phyloP scores from a whole-genome alignment of 2,329 filamentous ascomycete genomes.

The Neofusicoccum parvum region DNA sequence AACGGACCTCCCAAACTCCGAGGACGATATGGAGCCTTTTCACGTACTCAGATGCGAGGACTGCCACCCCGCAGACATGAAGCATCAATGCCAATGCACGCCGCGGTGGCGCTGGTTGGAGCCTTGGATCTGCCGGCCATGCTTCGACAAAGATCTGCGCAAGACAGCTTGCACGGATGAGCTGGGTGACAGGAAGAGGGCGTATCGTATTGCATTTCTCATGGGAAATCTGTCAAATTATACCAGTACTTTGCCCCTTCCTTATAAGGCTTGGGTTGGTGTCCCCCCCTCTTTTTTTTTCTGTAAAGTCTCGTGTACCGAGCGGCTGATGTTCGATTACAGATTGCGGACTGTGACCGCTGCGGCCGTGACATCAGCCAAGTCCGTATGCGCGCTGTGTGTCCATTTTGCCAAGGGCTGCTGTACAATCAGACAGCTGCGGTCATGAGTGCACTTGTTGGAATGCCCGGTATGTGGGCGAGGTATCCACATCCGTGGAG shows the following conservation, averaged over 20 bases:
- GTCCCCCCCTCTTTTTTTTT: not conserved
- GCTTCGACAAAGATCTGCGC: not conserved
- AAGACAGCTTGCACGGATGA: not conserved
- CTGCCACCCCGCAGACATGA: not conserved
- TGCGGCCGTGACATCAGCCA: not conserved
- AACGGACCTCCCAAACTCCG: too few relatives aligned
- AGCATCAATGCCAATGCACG: not conserved
- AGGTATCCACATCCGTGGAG: too few relatives aligned
- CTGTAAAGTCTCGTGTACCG: too few relatives aligned
- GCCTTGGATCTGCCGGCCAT: not conserved
- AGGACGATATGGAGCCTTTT: not conserved
- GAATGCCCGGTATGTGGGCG: too few relatives aligned
- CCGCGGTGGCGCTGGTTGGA: not conserved
- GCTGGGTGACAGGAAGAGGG: not conserved
- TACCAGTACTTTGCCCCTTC: too few relatives aligned
- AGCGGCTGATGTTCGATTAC: not conserved
- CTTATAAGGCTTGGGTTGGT: too few relatives aligned
- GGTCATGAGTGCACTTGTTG: too few relatives aligned
- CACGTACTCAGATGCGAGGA: not conserved
- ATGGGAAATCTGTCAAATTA: too few relatives aligned
- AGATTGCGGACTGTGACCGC: not conserved
- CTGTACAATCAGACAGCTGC: too few relatives aligned
- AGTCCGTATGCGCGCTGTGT: not conserved
- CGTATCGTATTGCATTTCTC: not conserved
- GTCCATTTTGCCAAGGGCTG: not conserved